Percentiles rank a stretch among this genome's conserved stretches.
These are phyloP conservation scores for Bothriochloa decipiens DNA, from an alignment of 176 grass and related monocot genomes.

Conservation along the genomic window DNA sequence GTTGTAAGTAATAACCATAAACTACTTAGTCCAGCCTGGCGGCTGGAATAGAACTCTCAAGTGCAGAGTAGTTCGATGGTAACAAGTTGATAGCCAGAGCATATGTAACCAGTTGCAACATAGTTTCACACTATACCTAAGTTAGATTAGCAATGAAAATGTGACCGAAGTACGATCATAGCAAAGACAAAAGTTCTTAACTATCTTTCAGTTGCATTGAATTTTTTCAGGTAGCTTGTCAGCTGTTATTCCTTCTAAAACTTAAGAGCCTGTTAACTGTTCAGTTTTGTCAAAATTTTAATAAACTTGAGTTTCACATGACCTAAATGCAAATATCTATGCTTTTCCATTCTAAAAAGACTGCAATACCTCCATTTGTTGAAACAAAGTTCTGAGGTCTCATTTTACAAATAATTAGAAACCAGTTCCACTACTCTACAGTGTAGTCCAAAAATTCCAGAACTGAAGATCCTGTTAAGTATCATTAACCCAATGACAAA, in stretches of 20 bases:
- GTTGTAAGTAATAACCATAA: slow-evolving; percentile 8
- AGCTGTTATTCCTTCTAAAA: slow-evolving; percentile 7
- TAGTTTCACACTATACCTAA: neutral
- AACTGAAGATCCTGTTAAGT: neutral
- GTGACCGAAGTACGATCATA: neutral
- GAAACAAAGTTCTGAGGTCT: neutral
- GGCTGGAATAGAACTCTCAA: neutral
- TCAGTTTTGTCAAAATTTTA: neutral
- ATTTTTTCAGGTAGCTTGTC: neutral
- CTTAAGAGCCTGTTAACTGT: neutral
- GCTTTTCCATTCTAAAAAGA: neutral
- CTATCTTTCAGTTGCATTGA: neutral
- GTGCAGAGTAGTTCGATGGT: neutral
- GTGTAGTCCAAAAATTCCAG: neutral
- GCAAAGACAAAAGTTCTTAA: neutral
- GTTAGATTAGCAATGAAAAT: neutral
- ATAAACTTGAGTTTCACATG: neutral
- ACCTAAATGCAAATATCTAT: neutral
- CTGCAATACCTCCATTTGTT: neutral
- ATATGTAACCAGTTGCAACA: neutral
- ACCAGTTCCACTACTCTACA: neutral
- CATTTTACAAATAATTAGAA: neutral
- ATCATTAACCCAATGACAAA: neutral
- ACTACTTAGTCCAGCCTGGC: neutral
- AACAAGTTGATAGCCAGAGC: neutral